Evolutionary conservation across 1,284 basidiomycete genomes (phyloP).

Genomic region (Athelia psychrophila): DNA sequence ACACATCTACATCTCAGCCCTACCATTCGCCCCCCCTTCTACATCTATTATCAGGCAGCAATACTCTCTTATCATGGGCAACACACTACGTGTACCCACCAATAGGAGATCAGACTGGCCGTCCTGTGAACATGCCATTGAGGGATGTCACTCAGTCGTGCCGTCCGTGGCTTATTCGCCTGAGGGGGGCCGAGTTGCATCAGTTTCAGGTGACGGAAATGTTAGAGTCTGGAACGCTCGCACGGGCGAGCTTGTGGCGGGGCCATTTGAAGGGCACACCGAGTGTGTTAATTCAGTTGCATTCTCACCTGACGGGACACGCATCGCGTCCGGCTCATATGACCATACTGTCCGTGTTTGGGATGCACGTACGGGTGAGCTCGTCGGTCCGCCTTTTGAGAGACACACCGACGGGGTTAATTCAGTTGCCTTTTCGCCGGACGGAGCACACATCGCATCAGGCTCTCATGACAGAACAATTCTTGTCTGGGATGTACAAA

Average conservation of each 20-base stretch:
- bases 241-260: neutral
- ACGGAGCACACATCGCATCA: neutral
- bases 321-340: neutral
- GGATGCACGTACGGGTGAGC: neutral
- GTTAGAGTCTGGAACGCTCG: constrained; percentile 4
- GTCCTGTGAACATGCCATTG: no score
- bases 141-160: no score
- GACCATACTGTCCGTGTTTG: neutral
- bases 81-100: no score
- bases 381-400: neutral
- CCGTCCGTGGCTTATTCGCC: neutral
- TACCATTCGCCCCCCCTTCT: constrained; percentile 1
- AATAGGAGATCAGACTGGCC: no score
- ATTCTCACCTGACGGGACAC: neutral
- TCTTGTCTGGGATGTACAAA: neutral
- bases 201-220: neutral
- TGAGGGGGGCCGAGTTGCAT: neutral
- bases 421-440: neutral
- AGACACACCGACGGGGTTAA: neutral
- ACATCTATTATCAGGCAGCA: no score
- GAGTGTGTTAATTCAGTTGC: neutral
- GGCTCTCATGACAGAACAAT: neutral
- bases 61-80: no score
- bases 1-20: neutral
- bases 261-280: neutral